Evolutionary conservation across 2,329 filamentous ascomycete genomes (phyloP).

Genomic region (Venturiaceae sp.): DNA sequence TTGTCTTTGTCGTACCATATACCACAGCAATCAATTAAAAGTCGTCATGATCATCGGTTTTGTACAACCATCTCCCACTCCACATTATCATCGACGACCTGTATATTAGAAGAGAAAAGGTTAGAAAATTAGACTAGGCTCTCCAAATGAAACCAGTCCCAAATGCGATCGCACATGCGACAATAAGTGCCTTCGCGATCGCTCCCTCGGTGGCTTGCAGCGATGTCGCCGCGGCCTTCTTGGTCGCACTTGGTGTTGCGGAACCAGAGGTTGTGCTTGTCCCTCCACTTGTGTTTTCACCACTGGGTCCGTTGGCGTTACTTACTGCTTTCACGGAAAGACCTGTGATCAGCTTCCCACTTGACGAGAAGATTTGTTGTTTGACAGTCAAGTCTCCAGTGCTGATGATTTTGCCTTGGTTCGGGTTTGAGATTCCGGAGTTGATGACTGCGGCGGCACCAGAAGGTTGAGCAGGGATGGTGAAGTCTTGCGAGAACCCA

Average conservation of each 20-base stretch:
- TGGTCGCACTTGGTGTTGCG: background rate
- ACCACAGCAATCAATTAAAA: background rate
- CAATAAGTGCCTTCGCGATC: background rate
- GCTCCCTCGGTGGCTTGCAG: background rate
- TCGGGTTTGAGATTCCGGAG: conserved; percentile 59
- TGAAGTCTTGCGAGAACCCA: conserved; percentile 71
- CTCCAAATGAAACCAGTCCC: background rate
- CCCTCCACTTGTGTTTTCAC: background rate
- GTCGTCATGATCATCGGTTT: background rate
- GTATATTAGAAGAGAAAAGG: background rate
- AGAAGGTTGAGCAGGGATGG: conserved; percentile 57
- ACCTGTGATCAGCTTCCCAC: conserved; percentile 49
- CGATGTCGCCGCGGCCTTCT: conserved; percentile 5
- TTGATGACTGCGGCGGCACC: conserved; percentile 65
- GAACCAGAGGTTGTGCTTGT: background rate
- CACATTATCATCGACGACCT: background rate
- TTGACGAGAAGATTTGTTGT: conserved; percentile 45
- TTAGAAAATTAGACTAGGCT: background rate
- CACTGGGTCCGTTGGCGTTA: conserved; percentile 19
- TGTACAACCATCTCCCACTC: background rate
- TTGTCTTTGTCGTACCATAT: background rate
- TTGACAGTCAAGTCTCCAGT: conserved; percentile 48
- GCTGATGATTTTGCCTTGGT: conserved; percentile 45
- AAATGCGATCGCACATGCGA: background rate
- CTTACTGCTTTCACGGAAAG: conserved; percentile 48